Base-by-base conservation (phyloP, 2,329 filamentous ascomycete genomes). In the Cladophialophora bantiana region DNA sequence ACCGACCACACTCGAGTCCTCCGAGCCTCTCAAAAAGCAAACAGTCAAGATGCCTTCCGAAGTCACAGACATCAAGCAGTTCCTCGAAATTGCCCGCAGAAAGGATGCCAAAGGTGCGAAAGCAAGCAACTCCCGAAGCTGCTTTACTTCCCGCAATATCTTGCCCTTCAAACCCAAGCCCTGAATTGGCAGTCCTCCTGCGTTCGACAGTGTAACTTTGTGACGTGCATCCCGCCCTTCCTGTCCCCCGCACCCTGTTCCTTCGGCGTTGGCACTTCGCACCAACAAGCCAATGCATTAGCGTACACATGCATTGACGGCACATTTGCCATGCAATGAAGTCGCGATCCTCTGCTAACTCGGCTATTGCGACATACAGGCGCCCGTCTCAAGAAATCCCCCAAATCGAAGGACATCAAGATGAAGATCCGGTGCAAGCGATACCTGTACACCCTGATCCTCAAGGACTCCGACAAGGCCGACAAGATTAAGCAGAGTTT, bases 401-500 rank as follows among this genome's bases (percentile, higher is more conserved):
- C 89, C 84, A 90, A 91, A 85, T 85, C 86, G 80, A 88, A 90
- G 70, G 66, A 71, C 45, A 94, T 95, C 90, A 99, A 99, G 91
- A 98, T 99, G 93, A 99, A 99, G 93, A 94, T 99, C 88, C 93
- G 95, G 84, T 98, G 95, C 91, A 88, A 92, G 82, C 89, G 90
- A 80, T 90, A 95, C 88, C 88, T 99, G 77, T 99, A 99, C 91
- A 97, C 95, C 77, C 90, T 99, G 77, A 92, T 96, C 82, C 90
- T 99, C 79, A 97, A 97, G 90, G 95, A 99, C 86, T 88, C 89
- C 80, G 95, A 97, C 82, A 98, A 98, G 92, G 96, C 94, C 84
- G 95, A 98, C 87, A 99, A 99, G 92, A 90, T 99, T 77, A 98
- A 97, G 93, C 94, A 98, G 89, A 93, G 89, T 82, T 88, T 99